Percentiles rank a stretch among this genome's conserved stretches.
These are phyloP conservation scores for Leishmania turanica DNA, from an alignment of 208 protist species.

Conservation along the genomic window DNA sequence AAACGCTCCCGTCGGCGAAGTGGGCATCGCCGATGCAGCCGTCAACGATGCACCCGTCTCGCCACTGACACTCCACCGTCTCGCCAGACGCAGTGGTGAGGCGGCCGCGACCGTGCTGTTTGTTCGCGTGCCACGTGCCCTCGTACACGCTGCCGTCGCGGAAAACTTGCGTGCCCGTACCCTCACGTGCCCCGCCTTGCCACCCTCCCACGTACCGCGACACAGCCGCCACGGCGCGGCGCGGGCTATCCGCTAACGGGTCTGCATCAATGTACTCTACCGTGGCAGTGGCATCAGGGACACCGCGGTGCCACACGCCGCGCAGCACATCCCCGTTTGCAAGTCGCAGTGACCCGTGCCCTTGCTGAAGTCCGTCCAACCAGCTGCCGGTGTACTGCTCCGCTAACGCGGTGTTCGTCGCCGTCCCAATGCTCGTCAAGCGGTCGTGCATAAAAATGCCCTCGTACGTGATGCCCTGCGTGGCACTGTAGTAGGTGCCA, in stretches of 20 bases:
- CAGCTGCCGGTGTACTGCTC: slow-evolving; percentile 82
- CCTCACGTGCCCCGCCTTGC: slow-evolving; percentile 57
- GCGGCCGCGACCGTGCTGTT: slow-evolving; percentile 69
- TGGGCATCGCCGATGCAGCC: slow-evolving; percentile 44
- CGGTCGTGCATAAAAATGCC: slow-evolving; percentile 80
- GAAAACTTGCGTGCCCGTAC: slow-evolving; percentile 63
- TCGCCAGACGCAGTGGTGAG: slow-evolving; percentile 62
- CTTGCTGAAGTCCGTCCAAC: slow-evolving; percentile 83
- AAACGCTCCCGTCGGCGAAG: slow-evolving; percentile 82
- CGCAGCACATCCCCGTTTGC: slow-evolving; percentile 80
- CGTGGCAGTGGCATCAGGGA: slow-evolving; percentile 56
- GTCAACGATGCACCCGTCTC: slow-evolving; percentile 47
- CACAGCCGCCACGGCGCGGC: slow-evolving; percentile 2
- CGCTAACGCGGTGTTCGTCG: slow-evolving; percentile 14
- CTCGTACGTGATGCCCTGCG: slow-evolving; percentile 58
- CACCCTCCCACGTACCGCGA: slow-evolving; percentile 85
- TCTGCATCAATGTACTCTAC: slow-evolving; percentile 58
- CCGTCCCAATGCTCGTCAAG: slow-evolving; percentile 58
- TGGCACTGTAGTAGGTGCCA: slow-evolving; percentile 63
- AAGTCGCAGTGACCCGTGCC: slow-evolving; percentile 69
- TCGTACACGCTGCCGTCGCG: slow-evolving; percentile 85
- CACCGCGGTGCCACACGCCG: slow-evolving; percentile 75
- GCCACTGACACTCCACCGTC: slow-evolving; percentile 73
- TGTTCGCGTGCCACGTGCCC: slow-evolving; percentile 73
- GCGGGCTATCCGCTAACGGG: slow-evolving; percentile 23